Percentiles rank a stretch among this genome's conserved stretches.
phyloP scores from a whole-genome alignment of 2,329 filamentous ascomycete species.

The Ceratocystis cubensis region DNA sequence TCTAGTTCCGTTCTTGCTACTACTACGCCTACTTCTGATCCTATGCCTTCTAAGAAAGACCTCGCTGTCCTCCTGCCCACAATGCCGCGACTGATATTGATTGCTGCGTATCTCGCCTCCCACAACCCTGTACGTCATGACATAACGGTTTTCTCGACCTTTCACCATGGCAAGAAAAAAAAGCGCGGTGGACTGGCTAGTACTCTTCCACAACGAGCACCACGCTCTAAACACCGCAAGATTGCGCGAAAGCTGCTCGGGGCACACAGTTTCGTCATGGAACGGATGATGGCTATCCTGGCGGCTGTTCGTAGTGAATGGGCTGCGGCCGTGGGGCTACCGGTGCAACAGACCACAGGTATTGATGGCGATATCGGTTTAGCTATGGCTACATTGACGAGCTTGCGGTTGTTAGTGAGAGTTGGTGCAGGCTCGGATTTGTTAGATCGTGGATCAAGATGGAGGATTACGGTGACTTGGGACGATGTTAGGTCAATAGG shows the following conservation, averaged over 20 bases:
- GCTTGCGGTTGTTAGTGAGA: conserved; percentile 54
- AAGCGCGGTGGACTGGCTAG: conserved; percentile 38
- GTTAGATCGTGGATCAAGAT: conserved; percentile 58
- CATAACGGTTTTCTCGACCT: conserved; percentile 61
- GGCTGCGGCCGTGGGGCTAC: conserved; percentile 28
- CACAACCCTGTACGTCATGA: conserved; percentile 69
- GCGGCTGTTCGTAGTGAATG: conserved; percentile 50
- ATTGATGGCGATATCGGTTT: conserved; percentile 47
- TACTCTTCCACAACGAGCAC: conserved; percentile 25
- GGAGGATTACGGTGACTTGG: conserved; percentile 69
- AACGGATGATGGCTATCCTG: conserved; percentile 68
- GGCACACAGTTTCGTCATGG: conserved; percentile 63
- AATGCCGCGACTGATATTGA: conserved; percentile 59
- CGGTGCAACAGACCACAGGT: conserved; percentile 28
- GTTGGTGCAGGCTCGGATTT: conserved; percentile 50
- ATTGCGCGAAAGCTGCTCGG: conserved; percentile 66
- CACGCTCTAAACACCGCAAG: conserved; percentile 47
- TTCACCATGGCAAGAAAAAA: conserved; percentile 42
- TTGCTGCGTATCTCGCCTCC: conserved; percentile 68
- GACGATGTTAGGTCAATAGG: conserved; percentile 60
- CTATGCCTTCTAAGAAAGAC: conserved; percentile 26
- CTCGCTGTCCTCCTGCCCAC: conserved; percentile 52
- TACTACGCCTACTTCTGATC: not conserved
- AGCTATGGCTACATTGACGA: conserved; percentile 60
- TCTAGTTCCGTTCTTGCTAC: conserved; percentile 8